Evolutionary conservation across 441 rosid species (phyloP).

Genomic region (Pelargonium fulgidum): DNA sequence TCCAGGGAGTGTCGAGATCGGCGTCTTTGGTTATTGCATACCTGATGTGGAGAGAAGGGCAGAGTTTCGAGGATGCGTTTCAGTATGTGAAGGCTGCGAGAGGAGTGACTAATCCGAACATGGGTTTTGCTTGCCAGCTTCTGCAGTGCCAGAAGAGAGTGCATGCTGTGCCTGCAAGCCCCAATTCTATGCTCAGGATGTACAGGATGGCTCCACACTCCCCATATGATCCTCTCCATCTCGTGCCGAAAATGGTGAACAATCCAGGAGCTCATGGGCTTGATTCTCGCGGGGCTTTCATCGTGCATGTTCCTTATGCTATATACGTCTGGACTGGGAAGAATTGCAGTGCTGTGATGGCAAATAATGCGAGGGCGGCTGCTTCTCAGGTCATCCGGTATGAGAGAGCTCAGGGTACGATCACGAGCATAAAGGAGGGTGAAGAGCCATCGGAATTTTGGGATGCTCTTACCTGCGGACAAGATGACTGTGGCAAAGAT

Average conservation of each 20-base stretch:
- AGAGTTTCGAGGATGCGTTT: slow-evolving; percentile 73
- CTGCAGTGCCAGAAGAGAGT: slow-evolving; percentile 75
- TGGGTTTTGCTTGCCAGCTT: slow-evolving; percentile 77
- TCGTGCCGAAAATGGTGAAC: slow-evolving; percentile 60
- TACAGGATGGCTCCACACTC: slow-evolving; percentile 78
- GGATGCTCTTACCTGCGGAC: slow-evolving; percentile 44
- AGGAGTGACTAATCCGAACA: slow-evolving; percentile 69
- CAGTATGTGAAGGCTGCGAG: slow-evolving; percentile 69
- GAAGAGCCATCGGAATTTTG: slow-evolving; percentile 59
- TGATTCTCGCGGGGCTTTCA: slow-evolving; percentile 67
- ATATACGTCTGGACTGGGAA: slow-evolving; percentile 66
- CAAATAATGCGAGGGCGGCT: slow-evolving; percentile 43
- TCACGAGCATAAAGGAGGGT: slow-evolving; percentile 42
- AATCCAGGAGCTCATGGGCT: slow-evolving; percentile 36
- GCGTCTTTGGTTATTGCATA: slow-evolving; percentile 71
- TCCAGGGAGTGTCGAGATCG: slow-evolving; percentile 68
- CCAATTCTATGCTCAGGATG: slow-evolving; percentile 48
- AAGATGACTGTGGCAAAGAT: slow-evolving; percentile 15
- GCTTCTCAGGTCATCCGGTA: slow-evolving; percentile 65
- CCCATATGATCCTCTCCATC: slow-evolving; percentile 68
- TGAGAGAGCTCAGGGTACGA: slow-evolving; percentile 54
- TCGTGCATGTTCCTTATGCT: slow-evolving; percentile 52
- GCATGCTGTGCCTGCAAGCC: slow-evolving; percentile 60
- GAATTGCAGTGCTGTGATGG: slow-evolving; percentile 41
- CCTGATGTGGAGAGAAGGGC: slow-evolving; percentile 77